phyloP scores from a whole-genome alignment of 306 rosid genomes.

The Pachyrhizus erosus region DNA sequence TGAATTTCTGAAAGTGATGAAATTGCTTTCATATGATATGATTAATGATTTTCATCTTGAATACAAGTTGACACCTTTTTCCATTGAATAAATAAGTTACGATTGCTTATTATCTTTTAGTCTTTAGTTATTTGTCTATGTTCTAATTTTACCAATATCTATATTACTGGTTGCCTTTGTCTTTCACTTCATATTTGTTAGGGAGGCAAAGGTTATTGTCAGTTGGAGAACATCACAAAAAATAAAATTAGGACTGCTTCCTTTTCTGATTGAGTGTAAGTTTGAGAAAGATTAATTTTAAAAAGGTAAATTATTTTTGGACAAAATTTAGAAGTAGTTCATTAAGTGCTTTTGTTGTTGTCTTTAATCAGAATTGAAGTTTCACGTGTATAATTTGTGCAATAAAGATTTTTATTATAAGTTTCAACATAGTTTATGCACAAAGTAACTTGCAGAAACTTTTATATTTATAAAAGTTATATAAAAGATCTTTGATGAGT shows the following conservation, averaged over 20 bases:
- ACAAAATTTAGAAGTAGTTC: neutral
- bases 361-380: neutral
- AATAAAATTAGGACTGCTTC: neutral
- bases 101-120: slow-evolving; percentile 20
- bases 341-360: neutral
- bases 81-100: slow-evolving; percentile 38
- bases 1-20: slow-evolving; percentile 36
- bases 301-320: neutral
- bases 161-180: slow-evolving; percentile 3
- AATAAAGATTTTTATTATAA: neutral
- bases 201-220: neutral
- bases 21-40: slow-evolving; percentile 43
- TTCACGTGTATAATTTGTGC: neutral
- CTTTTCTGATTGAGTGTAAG: slow-evolving; percentile 8
- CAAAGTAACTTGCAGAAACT: no score
- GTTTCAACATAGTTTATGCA: neutral
- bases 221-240: neutral
- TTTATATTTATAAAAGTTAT: no score
- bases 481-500: no score
- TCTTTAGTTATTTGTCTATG: neutral
- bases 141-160: slow-evolving; percentile 16
- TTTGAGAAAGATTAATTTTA: neutral
- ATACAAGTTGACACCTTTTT: slow-evolving; percentile 28
- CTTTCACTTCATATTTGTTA: neutral
- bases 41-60: slow-evolving; percentile 43